These are phyloP conservation scores for Wickerhamomyces silvicola DNA, from an alignment of 805 yeast genomes.

Conservation along the genomic window DNA sequence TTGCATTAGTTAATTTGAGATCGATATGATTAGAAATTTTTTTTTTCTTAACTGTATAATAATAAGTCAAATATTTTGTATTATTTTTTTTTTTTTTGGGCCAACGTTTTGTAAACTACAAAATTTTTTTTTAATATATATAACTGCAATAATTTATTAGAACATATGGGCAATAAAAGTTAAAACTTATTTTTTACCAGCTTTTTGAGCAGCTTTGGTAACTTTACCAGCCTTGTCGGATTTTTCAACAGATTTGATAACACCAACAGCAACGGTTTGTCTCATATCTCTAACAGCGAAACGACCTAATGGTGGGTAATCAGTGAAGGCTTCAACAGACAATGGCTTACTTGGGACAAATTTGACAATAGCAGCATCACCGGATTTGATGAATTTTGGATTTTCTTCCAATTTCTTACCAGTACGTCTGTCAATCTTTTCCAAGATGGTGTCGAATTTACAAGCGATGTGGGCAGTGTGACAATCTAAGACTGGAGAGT, in stretches of 20 bases:
- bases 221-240: slow-evolving; percentile 84
- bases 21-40: slow-evolving; percentile 13
- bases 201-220: slow-evolving; percentile 79
- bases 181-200: slow-evolving; percentile 21
- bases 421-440: slow-evolving; percentile 92
- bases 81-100: no score
- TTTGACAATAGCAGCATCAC: slow-evolving; percentile 93
- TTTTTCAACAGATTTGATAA: slow-evolving; percentile 92
- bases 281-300: slow-evolving; percentile 99
- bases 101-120: not conserved
- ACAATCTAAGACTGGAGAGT: slow-evolving; percentile 89
- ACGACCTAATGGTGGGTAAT: slow-evolving; percentile 98
- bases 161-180: not conserved
- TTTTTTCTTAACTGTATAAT: not conserved
- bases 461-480: slow-evolving; percentile 94
- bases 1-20: slow-evolving; percentile 56
- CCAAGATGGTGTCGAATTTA: slow-evolving; percentile 72
- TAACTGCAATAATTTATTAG: slow-evolving; percentile 1
- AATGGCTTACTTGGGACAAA: slow-evolving; percentile 87
- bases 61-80: not conserved
- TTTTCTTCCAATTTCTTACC: slow-evolving; percentile 87
- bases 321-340: slow-evolving; percentile 93
- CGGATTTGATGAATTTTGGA: slow-evolving; percentile 93
- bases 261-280: slow-evolving; percentile 99
- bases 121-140: not conserved